Evolutionary conservation across 306 rosid genomes (phyloP).

Genomic region (Corylus americana): DNA sequence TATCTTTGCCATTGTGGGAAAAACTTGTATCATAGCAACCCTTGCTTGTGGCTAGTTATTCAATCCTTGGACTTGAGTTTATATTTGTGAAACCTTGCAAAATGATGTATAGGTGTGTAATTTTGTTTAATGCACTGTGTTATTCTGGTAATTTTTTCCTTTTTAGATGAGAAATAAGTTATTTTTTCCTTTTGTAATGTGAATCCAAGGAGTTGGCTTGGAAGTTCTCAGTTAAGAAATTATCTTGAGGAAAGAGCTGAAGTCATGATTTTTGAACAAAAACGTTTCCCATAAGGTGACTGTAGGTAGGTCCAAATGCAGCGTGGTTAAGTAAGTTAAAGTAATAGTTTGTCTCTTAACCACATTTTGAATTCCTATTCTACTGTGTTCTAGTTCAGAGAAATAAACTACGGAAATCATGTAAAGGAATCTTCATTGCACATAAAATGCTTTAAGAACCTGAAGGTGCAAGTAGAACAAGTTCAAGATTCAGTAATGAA

Average conservation of each 20-base stretch:
- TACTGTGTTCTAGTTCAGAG: too few species aligned
- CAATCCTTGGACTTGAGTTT: neutral
- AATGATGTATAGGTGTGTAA: neutral
- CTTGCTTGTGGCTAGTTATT: conserved; percentile 6
- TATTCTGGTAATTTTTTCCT: neutral
- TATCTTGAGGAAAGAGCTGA: neutral
- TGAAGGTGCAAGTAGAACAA: neutral
- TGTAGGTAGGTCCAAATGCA: neutral
- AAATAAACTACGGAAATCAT: too few species aligned
- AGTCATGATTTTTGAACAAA: neutral
- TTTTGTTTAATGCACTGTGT: neutral
- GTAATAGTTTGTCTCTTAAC: neutral
- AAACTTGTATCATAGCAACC: neutral
- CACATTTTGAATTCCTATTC: neutral
- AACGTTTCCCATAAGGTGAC: neutral
- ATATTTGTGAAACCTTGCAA: neutral
- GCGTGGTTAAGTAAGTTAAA: neutral
- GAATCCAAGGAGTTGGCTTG: neutral
- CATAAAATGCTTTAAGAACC: neutral
- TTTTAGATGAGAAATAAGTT: neutral
- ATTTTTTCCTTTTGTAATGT: neutral
- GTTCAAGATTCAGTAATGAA: neutral
- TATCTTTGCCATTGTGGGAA: conserved; percentile 3
- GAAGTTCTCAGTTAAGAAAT: neutral
- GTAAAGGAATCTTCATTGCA: too few species aligned